These are phyloP conservation scores for cucumber (Cucumis sativus) DNA, from an alignment of 306 rosid species.

Conservation along the genomic window DNA sequence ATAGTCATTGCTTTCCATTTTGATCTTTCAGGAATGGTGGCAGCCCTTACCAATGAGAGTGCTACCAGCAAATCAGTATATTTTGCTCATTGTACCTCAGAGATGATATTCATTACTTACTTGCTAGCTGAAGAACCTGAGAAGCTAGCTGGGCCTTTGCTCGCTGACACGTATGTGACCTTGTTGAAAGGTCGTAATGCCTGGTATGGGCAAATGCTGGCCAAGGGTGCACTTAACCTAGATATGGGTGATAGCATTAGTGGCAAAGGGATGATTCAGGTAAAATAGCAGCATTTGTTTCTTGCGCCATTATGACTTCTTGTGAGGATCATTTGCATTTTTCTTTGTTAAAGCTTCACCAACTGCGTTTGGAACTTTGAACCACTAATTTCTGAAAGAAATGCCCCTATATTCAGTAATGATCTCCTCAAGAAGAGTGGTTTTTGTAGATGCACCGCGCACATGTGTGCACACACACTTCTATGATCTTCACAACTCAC, in stretches of 20 bases:
- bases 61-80: slow-evolving; percentile 92
- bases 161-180: slow-evolving; percentile 86
- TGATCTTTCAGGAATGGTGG: slow-evolving; percentile 62
- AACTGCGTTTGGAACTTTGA: neutral
- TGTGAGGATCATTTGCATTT: neutral
- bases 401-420: neutral
- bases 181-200: slow-evolving; percentile 76
- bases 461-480: neutral
- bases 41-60: slow-evolving; percentile 91
- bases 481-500: neutral
- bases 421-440: neutral
- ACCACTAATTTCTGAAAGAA: neutral
- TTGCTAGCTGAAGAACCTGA: slow-evolving; percentile 74
- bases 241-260: slow-evolving; percentile 91
- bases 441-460: neutral
- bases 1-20: neutral
- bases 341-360: neutral
- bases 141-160: slow-evolving; percentile 88
- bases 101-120: slow-evolving; percentile 84
- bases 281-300: slow-evolving; percentile 10
- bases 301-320: neutral
- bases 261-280: slow-evolving; percentile 98
- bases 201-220: slow-evolving; percentile 76
- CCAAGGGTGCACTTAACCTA: slow-evolving; percentile 71
- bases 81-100: slow-evolving; percentile 86